Percentiles rank a stretch among this genome's conserved stretches.
Evolutionary conservation across 257 asterid species (phyloP).

Genomic region (Ehretia macrophylla): DNA sequence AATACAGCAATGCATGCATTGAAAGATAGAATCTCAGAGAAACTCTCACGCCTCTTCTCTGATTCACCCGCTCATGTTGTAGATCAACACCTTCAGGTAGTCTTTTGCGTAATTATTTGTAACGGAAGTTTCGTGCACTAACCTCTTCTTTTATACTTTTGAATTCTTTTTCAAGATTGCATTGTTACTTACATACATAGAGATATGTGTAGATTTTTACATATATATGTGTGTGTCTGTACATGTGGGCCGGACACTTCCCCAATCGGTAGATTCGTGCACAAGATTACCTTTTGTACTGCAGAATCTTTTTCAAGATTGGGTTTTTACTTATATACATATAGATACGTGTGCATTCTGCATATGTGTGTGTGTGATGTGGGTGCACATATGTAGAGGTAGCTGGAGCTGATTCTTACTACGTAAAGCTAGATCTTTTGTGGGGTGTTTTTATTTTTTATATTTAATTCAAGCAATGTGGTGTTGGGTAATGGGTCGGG

Average conservation of each 20-base stretch:
- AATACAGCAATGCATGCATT: constrained; percentile 51
- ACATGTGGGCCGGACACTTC: too few species aligned
- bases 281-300: too few species aligned
- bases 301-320: neutral
- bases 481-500: too few species aligned
- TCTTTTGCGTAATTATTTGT: constrained; percentile 6
- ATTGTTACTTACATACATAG: neutral
- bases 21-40: constrained; percentile 62
- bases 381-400: too few species aligned
- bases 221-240: too few species aligned
- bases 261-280: too few species aligned
- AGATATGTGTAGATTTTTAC: too few species aligned
- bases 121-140: too few species aligned
- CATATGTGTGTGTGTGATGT: neutral
- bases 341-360: neutral
- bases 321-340: neutral
- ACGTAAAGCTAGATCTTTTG: neutral
- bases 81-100: constrained; percentile 67
- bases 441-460: neutral
- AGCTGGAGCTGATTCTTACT: neutral
- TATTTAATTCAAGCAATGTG: neutral
- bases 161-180: neutral
- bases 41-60: constrained; percentile 63
- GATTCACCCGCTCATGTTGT: constrained; percentile 56
- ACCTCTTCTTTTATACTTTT: too few species aligned